phyloP scores from a whole-genome alignment of 73 alveolate species.

The Paramecium tetraurelia region DNA sequence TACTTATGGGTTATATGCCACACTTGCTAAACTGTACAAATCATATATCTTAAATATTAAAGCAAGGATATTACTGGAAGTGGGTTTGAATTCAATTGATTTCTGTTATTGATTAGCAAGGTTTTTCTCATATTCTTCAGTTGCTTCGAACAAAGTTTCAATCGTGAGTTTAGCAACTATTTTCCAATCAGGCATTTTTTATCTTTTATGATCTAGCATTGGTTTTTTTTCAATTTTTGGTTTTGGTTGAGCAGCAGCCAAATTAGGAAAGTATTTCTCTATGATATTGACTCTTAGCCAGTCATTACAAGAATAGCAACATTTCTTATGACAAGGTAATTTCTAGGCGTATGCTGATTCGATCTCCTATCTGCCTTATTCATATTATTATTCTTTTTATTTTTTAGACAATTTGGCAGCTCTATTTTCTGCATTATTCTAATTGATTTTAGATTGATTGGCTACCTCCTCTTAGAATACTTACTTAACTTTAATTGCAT shows the following conservation, averaged over 20 bases:
- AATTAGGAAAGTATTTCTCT: not conserved
- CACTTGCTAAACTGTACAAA: not conserved
- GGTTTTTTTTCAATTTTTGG: not conserved
- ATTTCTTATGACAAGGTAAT: not conserved
- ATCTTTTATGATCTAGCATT: not conserved
- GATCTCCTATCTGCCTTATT: not conserved
- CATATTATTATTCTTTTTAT: not conserved
- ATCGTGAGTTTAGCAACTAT: not conserved
- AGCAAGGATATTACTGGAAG: not conserved
- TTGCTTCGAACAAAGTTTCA: not conserved
- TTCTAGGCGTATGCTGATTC: not conserved
- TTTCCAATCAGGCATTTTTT: not conserved
- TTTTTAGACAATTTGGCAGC: not conserved
- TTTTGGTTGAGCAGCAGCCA: not conserved
- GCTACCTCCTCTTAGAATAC: not conserved
- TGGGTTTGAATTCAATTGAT: not conserved
- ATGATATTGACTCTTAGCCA: not conserved
- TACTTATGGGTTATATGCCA: not conserved
- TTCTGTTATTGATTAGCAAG: not conserved
- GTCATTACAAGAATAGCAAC: not conserved
- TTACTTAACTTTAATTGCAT: not conserved
- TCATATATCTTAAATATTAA: not conserved
- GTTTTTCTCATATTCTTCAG: not conserved
- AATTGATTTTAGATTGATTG: not conserved
- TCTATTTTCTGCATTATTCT: not conserved